Base-by-base conservation (phyloP, 306 rosid genomes). In the Rubus idaeus region DNA sequence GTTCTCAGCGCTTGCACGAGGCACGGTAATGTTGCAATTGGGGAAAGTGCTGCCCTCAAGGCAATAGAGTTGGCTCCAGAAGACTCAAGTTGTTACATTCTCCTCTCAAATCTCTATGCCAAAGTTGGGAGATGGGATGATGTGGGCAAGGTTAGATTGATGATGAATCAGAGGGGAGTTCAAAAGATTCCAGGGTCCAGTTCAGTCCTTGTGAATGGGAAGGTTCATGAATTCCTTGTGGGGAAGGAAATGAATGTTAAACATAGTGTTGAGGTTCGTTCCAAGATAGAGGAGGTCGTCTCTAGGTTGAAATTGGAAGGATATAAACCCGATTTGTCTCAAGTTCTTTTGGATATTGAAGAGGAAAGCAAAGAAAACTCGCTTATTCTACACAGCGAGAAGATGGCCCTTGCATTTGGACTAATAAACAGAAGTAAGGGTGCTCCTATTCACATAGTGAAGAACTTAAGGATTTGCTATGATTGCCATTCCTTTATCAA, bases 401-500 rank as follows among this genome's bases (percentile, higher is more conserved):
- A 84, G 84, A 77, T 90, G 85, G 87, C 88, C 72, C 85, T 88
- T 64, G 87, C 89, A 30, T 90, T 88, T 81, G 92, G 88, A 68
- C 61, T 86, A 14, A 35, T 45, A 55, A 84, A 74, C 73, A 61
- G 49, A 5, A 85, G 71, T 8, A 60, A 75, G 16, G 82, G 79
- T 21, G 77, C 72, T 73, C 84, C 86, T 61, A 84, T 84, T 79
- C 88, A 83, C n/a, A 82, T 84, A 74, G 91, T 90, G 79, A 88
- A 86, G 73, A 90, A 90, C 74, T 75, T 90, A 42, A 86, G 90
- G 78, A 79, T 88, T 75, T 90, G 90, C 39, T 68, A 78, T 66
- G 90, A 90, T 74, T 90, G 88, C 76, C 95, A 90, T 76, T 79
- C 68, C 2, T 88, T 88, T 80, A 88, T 90, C 80, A 82, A 81